phyloP scores from a whole-genome alignment of 2,329 filamentous ascomycete species.

The Talaromyces sp. region DNA sequence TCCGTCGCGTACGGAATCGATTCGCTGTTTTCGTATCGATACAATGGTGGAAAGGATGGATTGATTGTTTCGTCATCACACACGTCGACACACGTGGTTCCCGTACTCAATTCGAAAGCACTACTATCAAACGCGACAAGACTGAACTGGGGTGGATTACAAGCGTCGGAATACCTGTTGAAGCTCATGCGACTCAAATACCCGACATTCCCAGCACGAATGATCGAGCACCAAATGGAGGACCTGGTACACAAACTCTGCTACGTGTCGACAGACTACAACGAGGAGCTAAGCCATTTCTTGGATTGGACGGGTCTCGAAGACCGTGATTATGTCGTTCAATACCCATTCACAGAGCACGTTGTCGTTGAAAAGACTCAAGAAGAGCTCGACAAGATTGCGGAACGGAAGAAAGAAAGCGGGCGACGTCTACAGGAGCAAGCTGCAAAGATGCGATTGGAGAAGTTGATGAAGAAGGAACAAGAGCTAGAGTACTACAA shows the following conservation, averaged over 20 bases:
- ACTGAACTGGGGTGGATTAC: conserved; percentile 90
- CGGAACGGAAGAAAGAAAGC: conserved; percentile 92
- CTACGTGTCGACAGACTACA: conserved; percentile 82
- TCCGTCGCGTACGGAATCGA: conserved; percentile 93
- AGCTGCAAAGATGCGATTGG: conserved; percentile 93
- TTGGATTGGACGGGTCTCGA: conserved; percentile 91
- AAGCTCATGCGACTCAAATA: conserved; percentile 92
- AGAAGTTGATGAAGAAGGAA: conserved; percentile 93
- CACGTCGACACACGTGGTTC: conserved; percentile 91
- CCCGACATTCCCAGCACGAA: conserved; percentile 78
- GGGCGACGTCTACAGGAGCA: conserved; percentile 89
- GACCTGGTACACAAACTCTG: conserved; percentile 84
- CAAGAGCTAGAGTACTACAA: conserved; percentile 93
- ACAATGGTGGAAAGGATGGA: conserved; percentile 84
- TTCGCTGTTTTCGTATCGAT: conserved; percentile 89
- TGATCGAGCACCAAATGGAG: conserved; percentile 83
- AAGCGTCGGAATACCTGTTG: conserved; percentile 84
- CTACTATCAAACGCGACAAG: conserved; percentile 80
- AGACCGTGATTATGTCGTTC: conserved; percentile 81
- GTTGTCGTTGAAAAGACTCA: conserved; percentile 87
- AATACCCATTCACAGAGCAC: conserved; percentile 92
- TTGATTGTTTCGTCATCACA: conserved; percentile 89
- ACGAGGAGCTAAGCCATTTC: conserved; percentile 69
- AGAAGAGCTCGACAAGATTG: conserved; percentile 84
- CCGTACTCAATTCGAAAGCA: conserved; percentile 81